These are phyloP conservation scores for Trifolium fragiferum DNA, from an alignment of 306 rosid genomes.

Conservation along the genomic window DNA sequence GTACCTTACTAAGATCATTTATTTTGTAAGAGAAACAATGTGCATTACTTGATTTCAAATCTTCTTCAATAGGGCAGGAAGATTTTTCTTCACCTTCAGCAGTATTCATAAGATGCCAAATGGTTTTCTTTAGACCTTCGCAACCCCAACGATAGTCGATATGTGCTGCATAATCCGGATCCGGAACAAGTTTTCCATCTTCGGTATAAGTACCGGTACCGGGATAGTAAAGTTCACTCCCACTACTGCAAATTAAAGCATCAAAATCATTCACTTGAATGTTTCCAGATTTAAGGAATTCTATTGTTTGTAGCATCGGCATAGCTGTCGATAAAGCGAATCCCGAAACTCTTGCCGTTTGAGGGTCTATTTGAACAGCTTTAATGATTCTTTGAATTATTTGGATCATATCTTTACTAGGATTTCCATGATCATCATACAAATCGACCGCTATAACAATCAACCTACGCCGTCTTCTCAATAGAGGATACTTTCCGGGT, in stretches of 20 bases:
- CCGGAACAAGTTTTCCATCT: conserved; percentile 44
- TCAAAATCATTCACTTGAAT: conserved; percentile 44
- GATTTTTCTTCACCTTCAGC: conserved; percentile 31
- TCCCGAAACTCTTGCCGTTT: conserved; percentile 46
- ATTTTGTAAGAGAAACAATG: conserved; percentile 48
- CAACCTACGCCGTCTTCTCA: conserved; percentile 39
- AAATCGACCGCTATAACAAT: conserved; percentile 45
- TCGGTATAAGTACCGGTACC: conserved; percentile 11
- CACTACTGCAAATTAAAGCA: conserved; percentile 48
- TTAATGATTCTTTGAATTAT: conserved; percentile 42
- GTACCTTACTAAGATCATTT: conserved; percentile 41
- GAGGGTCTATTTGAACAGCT: conserved; percentile 46
- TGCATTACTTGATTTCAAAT: conserved; percentile 41
- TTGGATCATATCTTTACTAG: conserved; percentile 25
- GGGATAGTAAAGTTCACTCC: conserved; percentile 50
- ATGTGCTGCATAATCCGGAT: conserved; percentile 42
- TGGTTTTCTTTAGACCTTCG: conserved; percentile 46
- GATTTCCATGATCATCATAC: conserved; percentile 39
- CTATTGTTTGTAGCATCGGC: conserved; percentile 37
- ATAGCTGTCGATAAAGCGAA: conserved; percentile 46
- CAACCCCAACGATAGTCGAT: conserved; percentile 46
- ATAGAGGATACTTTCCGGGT: conserved; percentile 42
- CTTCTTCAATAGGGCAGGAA: conserved; percentile 38
- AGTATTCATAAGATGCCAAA: conserved; percentile 41
- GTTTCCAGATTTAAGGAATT: conserved; percentile 39